phyloP scores from a whole-genome alignment of 148 eudicot genomes.

The Gaultheria prostrata region DNA sequence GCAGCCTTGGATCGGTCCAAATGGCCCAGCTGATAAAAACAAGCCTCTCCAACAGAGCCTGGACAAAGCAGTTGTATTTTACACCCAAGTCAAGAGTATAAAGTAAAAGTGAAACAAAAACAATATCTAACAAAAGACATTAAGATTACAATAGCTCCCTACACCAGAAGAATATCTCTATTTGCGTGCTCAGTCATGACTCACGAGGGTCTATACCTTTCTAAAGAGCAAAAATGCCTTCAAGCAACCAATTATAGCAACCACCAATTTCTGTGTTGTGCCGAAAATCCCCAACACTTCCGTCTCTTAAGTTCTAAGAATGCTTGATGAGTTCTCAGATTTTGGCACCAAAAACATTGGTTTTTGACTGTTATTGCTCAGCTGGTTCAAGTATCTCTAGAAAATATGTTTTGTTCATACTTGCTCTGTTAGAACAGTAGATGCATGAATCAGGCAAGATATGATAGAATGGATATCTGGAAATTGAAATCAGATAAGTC shows the following conservation, averaged over 20 bases:
- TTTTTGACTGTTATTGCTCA: not conserved
- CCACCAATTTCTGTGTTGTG: too few relatives aligned
- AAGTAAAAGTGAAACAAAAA: too few relatives aligned
- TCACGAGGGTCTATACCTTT: too few relatives aligned
- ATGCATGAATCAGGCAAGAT: conserved; percentile 1
- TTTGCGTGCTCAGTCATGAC: too few relatives aligned
- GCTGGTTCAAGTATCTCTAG: not conserved
- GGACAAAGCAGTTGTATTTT: too few relatives aligned
- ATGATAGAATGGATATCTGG: not conserved
- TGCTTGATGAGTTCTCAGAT: not conserved
- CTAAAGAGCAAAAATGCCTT: too few relatives aligned
- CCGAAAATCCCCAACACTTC: too few relatives aligned
- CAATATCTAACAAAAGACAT: too few relatives aligned
- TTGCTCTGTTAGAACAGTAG: conserved; percentile 4
- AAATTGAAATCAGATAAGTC: not conserved
- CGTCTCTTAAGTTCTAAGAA: not conserved
- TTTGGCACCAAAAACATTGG: not conserved
- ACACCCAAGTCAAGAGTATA: too few relatives aligned
- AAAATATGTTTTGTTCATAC: conserved; percentile 1
- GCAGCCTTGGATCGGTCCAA: conserved; percentile 95
- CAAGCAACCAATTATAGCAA: too few relatives aligned
- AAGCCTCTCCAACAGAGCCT: conserved; percentile 92
- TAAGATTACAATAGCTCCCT: too few relatives aligned
- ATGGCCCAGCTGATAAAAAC: conserved; percentile 80
- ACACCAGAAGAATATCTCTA: too few relatives aligned